These are phyloP conservation scores for Arctium minus DNA, from an alignment of 129 eudicot genomes.

Conservation along the genomic window DNA sequence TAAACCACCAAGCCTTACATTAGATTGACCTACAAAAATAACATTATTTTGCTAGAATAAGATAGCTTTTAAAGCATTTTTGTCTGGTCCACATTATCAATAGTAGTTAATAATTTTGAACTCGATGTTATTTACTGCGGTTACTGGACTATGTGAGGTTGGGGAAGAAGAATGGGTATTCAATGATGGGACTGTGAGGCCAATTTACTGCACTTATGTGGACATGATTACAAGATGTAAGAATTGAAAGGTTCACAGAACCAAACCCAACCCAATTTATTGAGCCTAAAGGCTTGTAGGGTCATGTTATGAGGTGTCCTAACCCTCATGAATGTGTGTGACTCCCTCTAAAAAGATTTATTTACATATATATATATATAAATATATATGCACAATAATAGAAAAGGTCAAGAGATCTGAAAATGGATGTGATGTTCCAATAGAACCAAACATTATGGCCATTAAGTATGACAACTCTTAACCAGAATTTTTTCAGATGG, in stretches of 20 bases:
- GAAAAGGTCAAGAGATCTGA: constrained; percentile 18
- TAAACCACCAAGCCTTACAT: no score
- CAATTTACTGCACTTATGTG: background rate
- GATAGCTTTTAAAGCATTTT: constrained; percentile 1
- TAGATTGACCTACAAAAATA: no score
- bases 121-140: no score
- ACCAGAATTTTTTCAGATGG: constrained; percentile 13
- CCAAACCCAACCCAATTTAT: background rate
- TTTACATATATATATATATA: background rate
- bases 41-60: background rate
- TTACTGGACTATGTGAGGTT: background rate
- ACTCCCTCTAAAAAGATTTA: background rate
- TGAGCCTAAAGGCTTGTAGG: constrained; percentile 16
- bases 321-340: constrained; percentile 15
- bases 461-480: constrained; percentile 29
- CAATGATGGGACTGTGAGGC: background rate
- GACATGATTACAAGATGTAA: constrained; percentile 2
- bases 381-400: background rate
- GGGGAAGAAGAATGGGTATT: background rate
- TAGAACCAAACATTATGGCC: constrained; percentile 15
- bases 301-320: constrained; percentile 2
- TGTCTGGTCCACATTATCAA: background rate
- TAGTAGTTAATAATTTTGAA: background rate
- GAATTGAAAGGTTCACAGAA: constrained; percentile 1
- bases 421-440: constrained; percentile 31